A percentile compares a stretch with the other conserved stretches of the same genome.
These are phyloP conservation scores for Plicaturopsis crispa DNA, from an alignment of 768 basidiomycete species.

Conservation along the genomic window DNA sequence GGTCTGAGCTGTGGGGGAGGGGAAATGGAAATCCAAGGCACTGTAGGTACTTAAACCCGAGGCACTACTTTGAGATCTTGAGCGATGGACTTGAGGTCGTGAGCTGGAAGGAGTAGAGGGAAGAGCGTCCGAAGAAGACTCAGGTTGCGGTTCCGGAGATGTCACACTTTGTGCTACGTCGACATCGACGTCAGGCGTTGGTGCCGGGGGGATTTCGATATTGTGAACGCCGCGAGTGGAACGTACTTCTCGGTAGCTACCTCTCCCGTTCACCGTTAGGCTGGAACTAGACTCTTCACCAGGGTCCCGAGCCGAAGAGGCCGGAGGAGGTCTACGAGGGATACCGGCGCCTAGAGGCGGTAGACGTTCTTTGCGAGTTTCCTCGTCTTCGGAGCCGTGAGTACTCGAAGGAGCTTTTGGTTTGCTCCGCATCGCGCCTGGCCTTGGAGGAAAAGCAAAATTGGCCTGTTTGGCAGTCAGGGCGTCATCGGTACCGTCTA, in stretches of 20 bases:
- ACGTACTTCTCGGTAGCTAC: not conserved
- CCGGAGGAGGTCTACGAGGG: not conserved
- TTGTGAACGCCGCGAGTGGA: not conserved
- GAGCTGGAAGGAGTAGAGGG: too few relatives aligned
- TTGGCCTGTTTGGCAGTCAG: conserved; percentile 37
- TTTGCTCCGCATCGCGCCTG: conserved; percentile 22
- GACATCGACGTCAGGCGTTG: too few relatives aligned
- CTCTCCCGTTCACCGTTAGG: not conserved
- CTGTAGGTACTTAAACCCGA: conserved; percentile 2
- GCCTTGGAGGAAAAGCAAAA: conserved; percentile 46
- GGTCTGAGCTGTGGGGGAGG: conserved; percentile 7
- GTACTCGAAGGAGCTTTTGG: conserved; percentile 21
- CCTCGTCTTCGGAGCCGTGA: conserved; percentile 21
- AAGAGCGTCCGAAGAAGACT: too few relatives aligned
- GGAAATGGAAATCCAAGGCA: conserved; percentile 34
- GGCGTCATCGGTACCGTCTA: conserved; percentile 30
- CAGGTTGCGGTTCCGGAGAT: conserved; percentile 5
- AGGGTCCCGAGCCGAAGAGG: not conserved
- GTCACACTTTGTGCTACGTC: not conserved
- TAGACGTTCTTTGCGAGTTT: not conserved
- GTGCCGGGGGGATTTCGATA: not conserved
- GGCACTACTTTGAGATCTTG: conserved; percentile 37
- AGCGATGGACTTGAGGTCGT: conserved; percentile 28
- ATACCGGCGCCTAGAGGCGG: not conserved
- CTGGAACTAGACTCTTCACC: not conserved